A percentile compares a stretch with the other conserved stretches of the same genome.
Conservation (phyloP, 768 basidiomycete species). For the Tulasnella sp. region DNA sequence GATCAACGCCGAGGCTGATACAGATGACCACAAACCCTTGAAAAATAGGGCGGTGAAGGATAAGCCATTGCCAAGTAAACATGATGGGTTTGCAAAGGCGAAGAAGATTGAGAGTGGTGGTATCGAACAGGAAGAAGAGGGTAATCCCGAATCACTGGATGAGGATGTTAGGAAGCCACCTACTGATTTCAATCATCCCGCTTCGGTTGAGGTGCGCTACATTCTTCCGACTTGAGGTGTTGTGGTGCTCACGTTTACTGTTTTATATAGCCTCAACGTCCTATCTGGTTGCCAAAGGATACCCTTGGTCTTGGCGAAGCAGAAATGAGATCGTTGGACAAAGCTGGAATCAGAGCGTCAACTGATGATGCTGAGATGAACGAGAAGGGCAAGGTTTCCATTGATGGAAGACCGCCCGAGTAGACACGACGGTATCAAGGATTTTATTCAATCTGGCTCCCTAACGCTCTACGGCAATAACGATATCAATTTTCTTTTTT, state of each 20-base stretch:
- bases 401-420: slow-evolving; percentile 35
- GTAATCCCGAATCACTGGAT: slow-evolving; percentile 12
- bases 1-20: slow-evolving; percentile 13
- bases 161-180: slow-evolving; percentile 19
- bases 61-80: neutral
- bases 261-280: slow-evolving; percentile 45
- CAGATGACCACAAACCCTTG: neutral
- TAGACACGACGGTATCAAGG: too few relatives aligned
- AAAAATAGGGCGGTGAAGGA: neutral
- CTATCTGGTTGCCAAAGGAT: slow-evolving; percentile 79
- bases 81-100: slow-evolving; percentile 7
- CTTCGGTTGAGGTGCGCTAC: slow-evolving; percentile 33
- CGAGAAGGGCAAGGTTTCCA: slow-evolving; percentile 46
- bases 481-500: too few relatives aligned
- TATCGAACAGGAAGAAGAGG: slow-evolving; percentile 17
- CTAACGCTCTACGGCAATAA: too few relatives aligned
- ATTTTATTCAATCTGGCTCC: too few relatives aligned
- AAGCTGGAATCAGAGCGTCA: slow-evolving; percentile 40
- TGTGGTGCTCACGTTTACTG: neutral
- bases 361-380: slow-evolving; percentile 43
- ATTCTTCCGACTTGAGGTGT: neutral
- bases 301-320: slow-evolving; percentile 43
- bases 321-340: slow-evolving; percentile 45
- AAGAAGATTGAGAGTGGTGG: slow-evolving; percentile 14
- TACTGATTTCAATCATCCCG: slow-evolving; percentile 70